Conservation (phyloP, 345 rosid genomes). For the Camelina laxa region DNA sequence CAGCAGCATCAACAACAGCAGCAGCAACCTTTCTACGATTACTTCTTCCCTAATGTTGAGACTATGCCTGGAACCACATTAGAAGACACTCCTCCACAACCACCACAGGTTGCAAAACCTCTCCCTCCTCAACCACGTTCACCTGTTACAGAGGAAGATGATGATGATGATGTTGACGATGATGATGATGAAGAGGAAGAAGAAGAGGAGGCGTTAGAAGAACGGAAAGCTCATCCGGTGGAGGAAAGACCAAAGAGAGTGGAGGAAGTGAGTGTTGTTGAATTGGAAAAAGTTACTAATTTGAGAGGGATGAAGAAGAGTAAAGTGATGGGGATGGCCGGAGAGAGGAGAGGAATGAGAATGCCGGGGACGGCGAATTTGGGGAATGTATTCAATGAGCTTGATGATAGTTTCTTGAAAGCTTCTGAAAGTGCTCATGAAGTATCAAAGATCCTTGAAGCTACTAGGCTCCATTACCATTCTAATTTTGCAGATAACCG, state of each 20-base stretch:
- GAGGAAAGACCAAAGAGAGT: constrained; percentile 50
- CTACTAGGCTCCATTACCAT: constrained; percentile 92
- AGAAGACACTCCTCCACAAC: constrained; percentile 55
- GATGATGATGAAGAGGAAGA: constrained; percentile 17
- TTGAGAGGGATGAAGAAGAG: constrained; percentile 51
- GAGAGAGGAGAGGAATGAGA: constrained; percentile 52
- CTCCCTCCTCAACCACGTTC: constrained; percentile 44
- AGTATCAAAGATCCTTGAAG: constrained; percentile 95
- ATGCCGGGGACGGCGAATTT: constrained; percentile 42
- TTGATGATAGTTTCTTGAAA: constrained; percentile 89
- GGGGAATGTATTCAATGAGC: constrained; percentile 59
- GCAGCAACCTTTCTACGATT: constrained; percentile 50
- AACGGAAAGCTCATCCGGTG: constrained; percentile 42
- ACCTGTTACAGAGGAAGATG: constrained; percentile 33
- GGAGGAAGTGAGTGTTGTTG: constrained; percentile 45
- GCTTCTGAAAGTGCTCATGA: constrained; percentile 93
- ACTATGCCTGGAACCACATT: constrained; percentile 65
- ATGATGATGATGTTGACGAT: constrained; percentile 14
- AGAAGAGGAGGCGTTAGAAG: constrained; percentile 38
- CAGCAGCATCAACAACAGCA: constrained; percentile 40
- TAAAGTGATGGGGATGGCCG: constrained; percentile 42
- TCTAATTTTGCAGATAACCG: constrained; percentile 98
- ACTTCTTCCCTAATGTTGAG: constrained; percentile 55
- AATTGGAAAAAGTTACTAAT: constrained; percentile 44
- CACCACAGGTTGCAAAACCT: constrained; percentile 46